Evolutionary conservation across 2,329 filamentous ascomycete species (phyloP).

Genomic region (Xylariomycetidae sp.): DNA sequence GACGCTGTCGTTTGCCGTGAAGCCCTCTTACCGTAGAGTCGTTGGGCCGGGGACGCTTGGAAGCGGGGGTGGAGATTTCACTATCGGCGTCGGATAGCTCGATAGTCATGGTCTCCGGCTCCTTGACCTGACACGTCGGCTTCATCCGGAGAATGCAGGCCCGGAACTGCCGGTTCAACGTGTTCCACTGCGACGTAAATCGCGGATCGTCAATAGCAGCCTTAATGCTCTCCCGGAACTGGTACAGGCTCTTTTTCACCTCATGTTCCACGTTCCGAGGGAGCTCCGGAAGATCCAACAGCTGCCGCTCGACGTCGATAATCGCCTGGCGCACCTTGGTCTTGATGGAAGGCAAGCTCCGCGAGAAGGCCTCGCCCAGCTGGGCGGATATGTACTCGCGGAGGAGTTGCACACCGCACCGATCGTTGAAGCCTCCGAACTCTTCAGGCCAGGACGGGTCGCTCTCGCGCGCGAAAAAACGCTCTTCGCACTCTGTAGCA

Average conservation of each 20-base stretch:
- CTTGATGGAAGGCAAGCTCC: constrained; percentile 50
- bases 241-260: constrained; percentile 54
- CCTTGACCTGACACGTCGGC: constrained; percentile 27
- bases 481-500: constrained; percentile 47
- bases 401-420: constrained; percentile 50
- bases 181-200: constrained; percentile 30
- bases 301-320: constrained; percentile 45
- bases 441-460: constrained; percentile 43
- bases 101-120: constrained; percentile 21
- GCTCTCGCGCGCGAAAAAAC: constrained; percentile 41
- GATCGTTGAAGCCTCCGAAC: constrained; percentile 42
- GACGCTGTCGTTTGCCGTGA: constrained; percentile 20
- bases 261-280: constrained; percentile 64
- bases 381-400: constrained; percentile 48
- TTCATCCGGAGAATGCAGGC: constrained; percentile 28
- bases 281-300: constrained; percentile 60
- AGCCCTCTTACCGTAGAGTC: constrained; percentile 26
- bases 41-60: constrained; percentile 21
- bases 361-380: constrained; percentile 49
- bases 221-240: constrained; percentile 51
- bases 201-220: constrained; percentile 47
- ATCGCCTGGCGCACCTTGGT: constrained; percentile 48
- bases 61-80: constrained; percentile 19
- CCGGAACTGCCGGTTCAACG: constrained; percentile 28
- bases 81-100: constrained; percentile 25